phyloP scores from a whole-genome alignment of 768 basidiomycete genomes.

The Thelephora ganbajun region DNA sequence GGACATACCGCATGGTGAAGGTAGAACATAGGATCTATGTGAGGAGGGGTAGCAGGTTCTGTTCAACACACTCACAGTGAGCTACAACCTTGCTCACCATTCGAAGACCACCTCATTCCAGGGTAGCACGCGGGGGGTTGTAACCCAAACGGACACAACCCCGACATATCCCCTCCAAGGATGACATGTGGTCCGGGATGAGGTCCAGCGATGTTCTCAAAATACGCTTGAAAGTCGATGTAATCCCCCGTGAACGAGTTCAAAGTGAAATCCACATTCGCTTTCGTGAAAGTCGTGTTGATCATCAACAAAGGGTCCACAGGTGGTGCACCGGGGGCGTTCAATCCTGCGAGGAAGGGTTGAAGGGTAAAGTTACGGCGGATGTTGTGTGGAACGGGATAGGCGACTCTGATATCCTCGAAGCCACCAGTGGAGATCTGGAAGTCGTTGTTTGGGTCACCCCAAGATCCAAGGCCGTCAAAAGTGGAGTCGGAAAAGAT shows the following conservation, averaged over 20 bases:
- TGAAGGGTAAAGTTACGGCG: slow-evolving; percentile 22
- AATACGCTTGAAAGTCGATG: slow-evolving; percentile 16
- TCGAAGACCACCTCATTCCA: not conserved
- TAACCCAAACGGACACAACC: slow-evolving; percentile 13
- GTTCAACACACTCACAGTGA: not conserved
- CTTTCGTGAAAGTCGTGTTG: slow-evolving; percentile 15
- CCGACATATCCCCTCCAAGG: slow-evolving; percentile 20
- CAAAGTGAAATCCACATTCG: slow-evolving; percentile 13
- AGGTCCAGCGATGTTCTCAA: slow-evolving; percentile 20
- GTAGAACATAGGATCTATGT: slow-evolving; percentile 22
- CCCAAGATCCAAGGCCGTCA: slow-evolving; percentile 17
- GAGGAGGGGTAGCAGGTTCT: not conserved
- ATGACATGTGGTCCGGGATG: slow-evolving; percentile 20
- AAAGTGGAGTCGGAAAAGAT: slow-evolving; percentile 10
- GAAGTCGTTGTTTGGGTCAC: slow-evolving; percentile 11
- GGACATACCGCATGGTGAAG: slow-evolving; percentile 19
- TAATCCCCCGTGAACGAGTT: slow-evolving; percentile 18
- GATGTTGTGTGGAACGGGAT: slow-evolving; percentile 19
- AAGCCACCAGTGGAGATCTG: slow-evolving; percentile 17
- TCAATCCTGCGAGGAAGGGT: slow-evolving; percentile 13
- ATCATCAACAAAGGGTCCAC: slow-evolving; percentile 11
- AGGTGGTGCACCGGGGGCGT: slow-evolving; percentile 3
- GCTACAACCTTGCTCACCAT: not conserved
- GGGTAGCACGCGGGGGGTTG: not conserved
- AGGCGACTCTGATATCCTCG: slow-evolving; percentile 13